Conservation (phyloP, 2,329 filamentous ascomycete species). For the Clonostachys byssicola region DNA sequence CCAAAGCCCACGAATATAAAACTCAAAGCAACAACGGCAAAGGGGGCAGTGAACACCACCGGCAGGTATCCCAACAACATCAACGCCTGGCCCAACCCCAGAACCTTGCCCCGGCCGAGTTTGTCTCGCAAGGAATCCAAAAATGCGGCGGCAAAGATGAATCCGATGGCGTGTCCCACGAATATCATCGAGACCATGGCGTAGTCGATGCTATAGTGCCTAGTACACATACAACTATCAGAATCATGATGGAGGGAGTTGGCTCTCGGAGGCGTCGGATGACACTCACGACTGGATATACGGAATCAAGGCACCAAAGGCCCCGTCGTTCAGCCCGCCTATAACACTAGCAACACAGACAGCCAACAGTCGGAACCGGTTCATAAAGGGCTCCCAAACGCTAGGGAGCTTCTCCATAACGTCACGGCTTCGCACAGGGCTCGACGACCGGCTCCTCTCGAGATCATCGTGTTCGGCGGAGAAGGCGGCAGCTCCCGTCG, state of each 20-base stretch:
- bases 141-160: constrained; percentile 67
- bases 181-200: constrained; percentile 79
- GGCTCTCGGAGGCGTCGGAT: background rate
- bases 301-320: constrained; percentile 74
- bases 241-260: background rate
- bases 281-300: constrained; percentile 62
- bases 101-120: constrained; percentile 61
- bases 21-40: constrained; percentile 59
- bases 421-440: constrained; percentile 27
- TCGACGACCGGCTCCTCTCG: constrained; percentile 50
- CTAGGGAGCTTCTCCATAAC: constrained; percentile 47
- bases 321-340: constrained; percentile 71
- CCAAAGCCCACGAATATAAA: constrained; percentile 66
- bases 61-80: constrained; percentile 60
- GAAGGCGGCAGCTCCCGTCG: too few species aligned
- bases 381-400: constrained; percentile 59
- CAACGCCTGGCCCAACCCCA: constrained; percentile 53
- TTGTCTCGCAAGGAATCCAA: constrained; percentile 59
- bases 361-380: constrained; percentile 63
- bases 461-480: constrained; percentile 20
- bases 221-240: constrained; percentile 13
- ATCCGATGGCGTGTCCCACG: constrained; percentile 72
- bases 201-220: constrained; percentile 71
- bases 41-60: constrained; percentile 65
- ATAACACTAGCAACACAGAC: constrained; percentile 63